A percentile compares a stretch with the other conserved stretches of the same genome.
Conservation (phyloP, 768 basidiomycete genomes). For the Strobilomyces dryophilus region DNA sequence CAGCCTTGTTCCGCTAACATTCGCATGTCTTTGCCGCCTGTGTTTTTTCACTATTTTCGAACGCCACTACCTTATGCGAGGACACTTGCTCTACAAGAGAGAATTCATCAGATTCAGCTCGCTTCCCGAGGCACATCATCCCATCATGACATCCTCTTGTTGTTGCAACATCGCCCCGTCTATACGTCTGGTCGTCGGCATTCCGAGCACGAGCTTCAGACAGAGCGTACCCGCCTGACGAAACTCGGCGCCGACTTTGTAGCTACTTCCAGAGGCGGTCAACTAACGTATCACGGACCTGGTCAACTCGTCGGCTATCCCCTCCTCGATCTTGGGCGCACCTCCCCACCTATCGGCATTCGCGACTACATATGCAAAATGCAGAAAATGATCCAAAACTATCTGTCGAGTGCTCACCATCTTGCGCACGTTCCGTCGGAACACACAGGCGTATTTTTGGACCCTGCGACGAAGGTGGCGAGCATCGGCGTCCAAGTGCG, state of each 20-base stretch:
- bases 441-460: constrained; percentile 88
- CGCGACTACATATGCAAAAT: constrained; percentile 84
- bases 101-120: constrained; percentile 64
- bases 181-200: constrained; percentile 95
- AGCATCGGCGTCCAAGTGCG: constrained; percentile 97
- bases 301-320: constrained; percentile 97
- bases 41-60: constrained; percentile 74
- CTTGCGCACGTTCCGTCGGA: constrained; percentile 58
- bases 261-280: constrained; percentile 78
- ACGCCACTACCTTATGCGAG: constrained; percentile 73
- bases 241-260: constrained; percentile 86
- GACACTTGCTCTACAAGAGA: constrained; percentile 68
- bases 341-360: constrained; percentile 64
- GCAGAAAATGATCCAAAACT: constrained; percentile 63
- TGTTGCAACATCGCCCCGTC: constrained; percentile 89
- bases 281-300: constrained; percentile 96
- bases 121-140: constrained; percentile 44
- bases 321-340: constrained; percentile 81
- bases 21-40: constrained; percentile 45
- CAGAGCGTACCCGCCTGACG: constrained; percentile 63
- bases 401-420: constrained; percentile 59
- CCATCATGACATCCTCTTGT: constrained; percentile 61
- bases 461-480: constrained; percentile 77
- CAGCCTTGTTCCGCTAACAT: not conserved
- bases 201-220: constrained; percentile 50